These are phyloP conservation scores for Emmonsiellopsis sp. DNA, from an alignment of 2,329 filamentous ascomycete genomes.

Conservation along the genomic window DNA sequence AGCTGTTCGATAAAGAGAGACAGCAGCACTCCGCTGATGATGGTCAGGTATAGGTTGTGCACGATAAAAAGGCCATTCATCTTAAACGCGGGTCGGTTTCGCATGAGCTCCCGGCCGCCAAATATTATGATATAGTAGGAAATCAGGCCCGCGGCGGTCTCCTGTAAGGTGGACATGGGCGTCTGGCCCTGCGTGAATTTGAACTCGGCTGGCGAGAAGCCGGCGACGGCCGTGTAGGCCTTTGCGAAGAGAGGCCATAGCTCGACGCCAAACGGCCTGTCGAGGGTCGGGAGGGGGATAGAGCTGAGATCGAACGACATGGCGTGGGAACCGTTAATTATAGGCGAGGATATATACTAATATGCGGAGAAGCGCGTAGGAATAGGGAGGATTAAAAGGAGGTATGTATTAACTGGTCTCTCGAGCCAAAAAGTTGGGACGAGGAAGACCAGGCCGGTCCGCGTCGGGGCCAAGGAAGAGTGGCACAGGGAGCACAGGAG, in stretches of 20 bases:
- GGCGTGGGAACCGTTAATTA: background rate
- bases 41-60: slow-evolving; percentile 83
- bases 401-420: no score
- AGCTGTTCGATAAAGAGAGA: slow-evolving; percentile 78
- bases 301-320: slow-evolving; percentile 11
- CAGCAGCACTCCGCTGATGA: slow-evolving; percentile 65
- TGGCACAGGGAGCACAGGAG: background rate
- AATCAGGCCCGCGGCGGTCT: slow-evolving; percentile 65
- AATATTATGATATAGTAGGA: slow-evolving; percentile 85
- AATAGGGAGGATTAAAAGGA: background rate
- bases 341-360: background rate
- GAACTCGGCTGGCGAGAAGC: slow-evolving; percentile 74
- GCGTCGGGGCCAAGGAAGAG: background rate
- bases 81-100: slow-evolving; percentile 68
- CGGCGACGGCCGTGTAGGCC: slow-evolving; percentile 59
- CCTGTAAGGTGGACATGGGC: slow-evolving; percentile 74
- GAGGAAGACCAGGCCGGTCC: no score
- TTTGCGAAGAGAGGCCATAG: slow-evolving; percentile 87
- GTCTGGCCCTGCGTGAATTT: slow-evolving; percentile 66
- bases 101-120: slow-evolving; percentile 78
- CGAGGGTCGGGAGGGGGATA: slow-evolving; percentile 55
- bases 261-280: slow-evolving; percentile 72
- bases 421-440: no score
- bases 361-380: background rate
- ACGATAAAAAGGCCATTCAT: slow-evolving; percentile 75